Evolutionary conservation across 257 asterid species (phyloP).

Genomic region (Petrea volubilis): DNA sequence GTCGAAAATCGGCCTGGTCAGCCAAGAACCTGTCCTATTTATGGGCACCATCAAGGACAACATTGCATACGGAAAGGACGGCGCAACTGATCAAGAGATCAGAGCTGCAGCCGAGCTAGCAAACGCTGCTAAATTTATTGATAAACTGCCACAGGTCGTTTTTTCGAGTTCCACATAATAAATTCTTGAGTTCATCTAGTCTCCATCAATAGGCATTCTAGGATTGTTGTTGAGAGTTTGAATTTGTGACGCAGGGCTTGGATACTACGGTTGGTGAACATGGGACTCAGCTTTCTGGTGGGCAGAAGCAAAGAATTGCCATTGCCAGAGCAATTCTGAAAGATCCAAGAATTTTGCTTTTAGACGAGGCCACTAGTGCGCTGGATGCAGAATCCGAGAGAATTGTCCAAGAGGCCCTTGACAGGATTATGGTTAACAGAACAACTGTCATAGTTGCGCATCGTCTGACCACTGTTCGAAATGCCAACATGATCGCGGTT

Average conservation of each 20-base stretch:
- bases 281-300: slow-evolving; percentile 92
- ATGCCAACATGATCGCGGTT: slow-evolving; percentile 79
- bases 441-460: slow-evolving; percentile 85
- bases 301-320: slow-evolving; percentile 88
- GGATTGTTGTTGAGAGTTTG: not conserved
- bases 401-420: slow-evolving; percentile 83
- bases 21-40: slow-evolving; percentile 87
- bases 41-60: slow-evolving; percentile 77
- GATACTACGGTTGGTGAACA: slow-evolving; percentile 86
- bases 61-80: slow-evolving; percentile 70
- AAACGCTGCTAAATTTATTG: slow-evolving; percentile 78
- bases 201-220: not conserved
- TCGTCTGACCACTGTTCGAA: slow-evolving; percentile 76
- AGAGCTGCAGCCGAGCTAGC: slow-evolving; percentile 65
- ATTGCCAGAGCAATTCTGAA: slow-evolving; percentile 83
- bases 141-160: slow-evolving; percentile 73
- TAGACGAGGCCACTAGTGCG: slow-evolving; percentile 92
- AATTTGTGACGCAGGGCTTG: slow-evolving; percentile 50
- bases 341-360: slow-evolving; percentile 74
- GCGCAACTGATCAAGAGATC: slow-evolving; percentile 69
- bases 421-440: slow-evolving; percentile 79
- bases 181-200: not conserved
- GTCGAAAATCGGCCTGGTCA: slow-evolving; percentile 77
- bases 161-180: not conserved
- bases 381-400: slow-evolving; percentile 90